Base-by-base conservation (phyloP, 495 filamentous ascomycete genomes). In the Jackrogersella minutella region DNA sequence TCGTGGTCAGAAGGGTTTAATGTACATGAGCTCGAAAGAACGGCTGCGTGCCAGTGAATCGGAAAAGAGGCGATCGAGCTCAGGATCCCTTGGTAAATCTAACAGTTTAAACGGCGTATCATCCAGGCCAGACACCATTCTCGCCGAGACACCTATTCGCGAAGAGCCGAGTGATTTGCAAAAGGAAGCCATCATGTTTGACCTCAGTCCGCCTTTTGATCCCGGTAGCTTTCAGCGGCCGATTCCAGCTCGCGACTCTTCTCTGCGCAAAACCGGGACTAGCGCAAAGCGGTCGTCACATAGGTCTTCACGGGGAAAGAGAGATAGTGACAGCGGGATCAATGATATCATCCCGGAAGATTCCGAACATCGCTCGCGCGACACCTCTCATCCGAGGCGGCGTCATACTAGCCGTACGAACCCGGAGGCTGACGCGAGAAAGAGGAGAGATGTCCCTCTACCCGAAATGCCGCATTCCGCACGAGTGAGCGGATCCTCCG, bases 241-340 rank as follows among this genome's bases (percentile, higher is more conserved):
- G 8, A 90, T 92, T 46, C 90, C 90, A 4, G 79, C 83, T 3
- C 80, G 89, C 54, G 88, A 91, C 47, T 91, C 89, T 1, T 91
- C 88, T 5, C 71, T 91, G 36, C 80, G 88, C 37, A 89, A 90
- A 63, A 82, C 79, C 1, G 75, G 77, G 9, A 62, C 70, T 5
- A 76, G 62, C 55, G 72, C 71, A 14, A 82, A 75, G 70, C 62
- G 80, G 58, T 77, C 79, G 0, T 81, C 79, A 1, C 73, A 73
- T 9, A 73, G 76, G 52, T 72, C 65, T 0, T 73, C 73, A 5
- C 69, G 71, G 22, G 74, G 79, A 11, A 79, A 69, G 70, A 74
- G 75, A n/a, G 78, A 80, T 31, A 75, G 74, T 61, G 80, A 81
- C 1, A 40, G 43, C 9, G 54, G 61, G 36, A 52, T 36, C 54